These are phyloP conservation scores for Tulasnella sp. DNA, from an alignment of 768 basidiomycete species.

Conservation along the genomic window DNA sequence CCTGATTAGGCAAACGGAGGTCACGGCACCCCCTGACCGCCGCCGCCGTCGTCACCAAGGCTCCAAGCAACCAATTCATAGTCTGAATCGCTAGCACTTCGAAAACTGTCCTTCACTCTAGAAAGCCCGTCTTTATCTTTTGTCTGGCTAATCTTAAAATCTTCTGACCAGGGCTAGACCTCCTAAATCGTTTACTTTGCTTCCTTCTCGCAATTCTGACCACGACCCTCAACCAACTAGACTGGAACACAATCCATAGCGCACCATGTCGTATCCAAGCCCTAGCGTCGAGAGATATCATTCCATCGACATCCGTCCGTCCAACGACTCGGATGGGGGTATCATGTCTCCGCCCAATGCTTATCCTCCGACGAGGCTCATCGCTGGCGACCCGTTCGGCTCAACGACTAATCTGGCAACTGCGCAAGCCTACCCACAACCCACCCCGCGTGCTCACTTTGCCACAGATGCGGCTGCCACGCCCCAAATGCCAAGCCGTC, in stretches of 20 bases:
- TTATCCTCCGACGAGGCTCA: slow-evolving; percentile 4
- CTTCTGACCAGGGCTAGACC: not conserved
- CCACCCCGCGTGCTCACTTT: slow-evolving; percentile 10
- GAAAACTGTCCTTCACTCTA: not conserved
- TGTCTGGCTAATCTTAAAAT: not conserved
- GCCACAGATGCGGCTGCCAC: not conserved
- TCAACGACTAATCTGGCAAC: slow-evolving; percentile 10
- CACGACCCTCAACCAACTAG: not conserved
- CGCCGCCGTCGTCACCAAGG: too few species aligned
- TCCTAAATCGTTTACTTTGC: not conserved
- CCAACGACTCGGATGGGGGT: slow-evolving; percentile 8
- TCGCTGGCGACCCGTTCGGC: slow-evolving; percentile 2
- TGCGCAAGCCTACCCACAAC: not conserved
- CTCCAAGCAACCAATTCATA: too few species aligned
- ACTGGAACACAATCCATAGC: not conserved
- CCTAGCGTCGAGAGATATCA: slow-evolving; percentile 1
- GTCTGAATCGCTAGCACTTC: not conserved
- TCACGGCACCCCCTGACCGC: not conserved
- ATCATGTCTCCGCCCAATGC: slow-evolving; percentile 3
- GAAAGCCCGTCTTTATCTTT: not conserved
- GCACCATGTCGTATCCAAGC: slow-evolving; percentile 9
- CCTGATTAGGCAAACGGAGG: not conserved
- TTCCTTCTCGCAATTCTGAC: not conserved
- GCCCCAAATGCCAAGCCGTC: not conserved
- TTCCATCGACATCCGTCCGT: slow-evolving; percentile 14